phyloP scores from a whole-genome alignment of 306 rosid genomes.

The Vigna reflexopilosa region DNA sequence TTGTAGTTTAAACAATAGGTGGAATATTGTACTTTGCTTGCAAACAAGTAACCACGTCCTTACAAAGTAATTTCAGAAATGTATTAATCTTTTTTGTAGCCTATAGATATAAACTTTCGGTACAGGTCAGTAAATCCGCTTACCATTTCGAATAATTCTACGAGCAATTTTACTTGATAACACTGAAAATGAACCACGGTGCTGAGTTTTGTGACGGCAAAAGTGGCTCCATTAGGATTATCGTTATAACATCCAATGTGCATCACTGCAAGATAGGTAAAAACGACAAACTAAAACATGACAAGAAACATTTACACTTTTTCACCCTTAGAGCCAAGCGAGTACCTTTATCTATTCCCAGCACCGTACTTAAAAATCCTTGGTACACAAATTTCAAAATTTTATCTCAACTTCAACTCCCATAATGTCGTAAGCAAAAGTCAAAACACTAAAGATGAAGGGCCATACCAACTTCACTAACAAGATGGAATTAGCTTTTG shows the following conservation, averaged over 20 bases:
- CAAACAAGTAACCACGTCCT: constrained; percentile 5
- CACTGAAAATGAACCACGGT: constrained; percentile 36
- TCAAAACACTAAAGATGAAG: constrained; percentile 30
- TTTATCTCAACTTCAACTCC: constrained; percentile 33
- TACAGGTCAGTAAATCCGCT: neutral
- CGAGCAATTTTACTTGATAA: constrained; percentile 4
- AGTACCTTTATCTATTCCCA: constrained; percentile 35
- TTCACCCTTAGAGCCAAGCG: constrained; percentile 34
- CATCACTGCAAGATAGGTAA: constrained; percentile 25
- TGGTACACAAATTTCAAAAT: constrained; percentile 19
- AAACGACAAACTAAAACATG: constrained; percentile 36
- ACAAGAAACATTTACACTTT: constrained; percentile 23
- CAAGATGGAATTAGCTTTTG: constrained; percentile 33
- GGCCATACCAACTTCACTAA: constrained; percentile 29
- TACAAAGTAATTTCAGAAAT: neutral
- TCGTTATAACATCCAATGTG: constrained; percentile 41
- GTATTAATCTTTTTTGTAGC: neutral
- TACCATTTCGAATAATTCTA: constrained; percentile 20
- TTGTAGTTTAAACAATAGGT: neutral
- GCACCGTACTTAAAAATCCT: constrained; percentile 22
- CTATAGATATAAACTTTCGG: neutral
- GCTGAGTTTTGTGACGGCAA: constrained; percentile 22
- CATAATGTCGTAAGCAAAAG: constrained; percentile 35
- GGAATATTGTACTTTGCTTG: neutral
- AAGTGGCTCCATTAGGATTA: constrained; percentile 25